phyloP scores from a whole-genome alignment of 1,284 basidiomycete species.

The Hypsizygus ulmarius region DNA sequence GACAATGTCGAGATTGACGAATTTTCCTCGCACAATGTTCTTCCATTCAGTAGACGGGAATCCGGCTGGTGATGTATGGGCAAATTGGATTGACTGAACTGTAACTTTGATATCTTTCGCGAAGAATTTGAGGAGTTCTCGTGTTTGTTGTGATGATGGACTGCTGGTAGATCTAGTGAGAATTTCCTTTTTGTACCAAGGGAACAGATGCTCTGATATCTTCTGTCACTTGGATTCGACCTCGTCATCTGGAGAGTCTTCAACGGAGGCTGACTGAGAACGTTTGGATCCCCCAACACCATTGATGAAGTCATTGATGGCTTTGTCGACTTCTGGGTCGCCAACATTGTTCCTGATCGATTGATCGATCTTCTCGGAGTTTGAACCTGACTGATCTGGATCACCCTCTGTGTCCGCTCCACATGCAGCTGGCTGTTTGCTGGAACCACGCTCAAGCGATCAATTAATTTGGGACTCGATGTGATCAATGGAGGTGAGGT shows the following conservation, averaged over 20 bases:
- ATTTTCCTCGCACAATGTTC: constrained; percentile 19
- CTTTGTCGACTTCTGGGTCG: too few species aligned
- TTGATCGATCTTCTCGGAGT: too few species aligned
- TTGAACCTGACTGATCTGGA: too few species aligned
- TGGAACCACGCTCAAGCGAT: too few species aligned
- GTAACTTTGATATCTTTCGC: not conserved
- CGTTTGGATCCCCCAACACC: too few species aligned
- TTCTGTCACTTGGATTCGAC: not conserved
- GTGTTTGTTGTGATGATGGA: constrained; percentile 1
- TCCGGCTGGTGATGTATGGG: constrained; percentile 4
- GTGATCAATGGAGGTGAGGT: too few species aligned
- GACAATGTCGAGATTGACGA: constrained; percentile 27
- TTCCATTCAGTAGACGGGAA: constrained; percentile 24
- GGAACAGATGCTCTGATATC: not conserved
- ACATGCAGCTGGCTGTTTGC: too few species aligned
- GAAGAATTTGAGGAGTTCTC: constrained; percentile 1
- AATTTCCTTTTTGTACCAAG: not conserved
- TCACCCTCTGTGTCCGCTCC: too few species aligned
- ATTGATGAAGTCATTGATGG: too few species aligned
- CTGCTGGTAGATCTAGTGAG: not conserved
- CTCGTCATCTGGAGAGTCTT: not conserved
- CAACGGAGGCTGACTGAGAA: too few species aligned
- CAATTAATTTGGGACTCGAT: too few species aligned
- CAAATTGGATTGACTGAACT: not conserved
- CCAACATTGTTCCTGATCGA: too few species aligned